Evolutionary conservation across 2,329 filamentous ascomycete species (phyloP).

Genomic region (Penicillium glabrum): DNA sequence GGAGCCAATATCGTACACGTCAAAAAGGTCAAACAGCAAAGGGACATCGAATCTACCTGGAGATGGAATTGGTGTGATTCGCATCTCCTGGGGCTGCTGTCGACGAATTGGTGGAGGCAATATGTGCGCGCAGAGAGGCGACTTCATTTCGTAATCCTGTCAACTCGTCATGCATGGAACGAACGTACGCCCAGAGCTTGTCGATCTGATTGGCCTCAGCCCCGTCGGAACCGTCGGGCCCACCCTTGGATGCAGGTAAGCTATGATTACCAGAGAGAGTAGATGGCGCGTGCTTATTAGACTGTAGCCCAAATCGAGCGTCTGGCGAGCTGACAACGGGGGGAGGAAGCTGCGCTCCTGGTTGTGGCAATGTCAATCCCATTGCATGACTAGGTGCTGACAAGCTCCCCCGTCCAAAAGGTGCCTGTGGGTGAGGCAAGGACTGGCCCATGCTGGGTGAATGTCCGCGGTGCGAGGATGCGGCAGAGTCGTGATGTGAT

Average conservation of each 20-base stretch:
- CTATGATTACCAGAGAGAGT: conserved; percentile 37
- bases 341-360: conserved; percentile 44
- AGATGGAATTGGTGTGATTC: conserved; percentile 15
- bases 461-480: conserved; percentile 41
- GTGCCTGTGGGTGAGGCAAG: conserved; percentile 38
- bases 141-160: conserved; percentile 44
- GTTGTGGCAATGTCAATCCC: conserved; percentile 36
- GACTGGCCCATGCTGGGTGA: conserved; percentile 46
- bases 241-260: conserved; percentile 27
- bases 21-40: not conserved
- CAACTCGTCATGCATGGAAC: conserved; percentile 44
- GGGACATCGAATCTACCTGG: conserved; percentile 6
- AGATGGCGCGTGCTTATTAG: conserved; percentile 36
- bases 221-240: conserved; percentile 25
- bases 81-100: conserved; percentile 18
- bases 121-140: conserved; percentile 39
- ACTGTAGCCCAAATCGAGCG: conserved; percentile 43
- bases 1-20: conserved; percentile 22
- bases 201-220: conserved; percentile 29
- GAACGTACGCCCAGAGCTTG: conserved; percentile 46
- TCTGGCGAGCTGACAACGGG: conserved; percentile 45
- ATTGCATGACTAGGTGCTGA: conserved; percentile 26
- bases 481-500: conserved; percentile 38
- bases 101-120: conserved; percentile 31
- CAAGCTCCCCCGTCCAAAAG: conserved; percentile 27